A percentile compares a stretch with the other conserved stretches of the same genome.
Evolutionary conservation across 345 rosid genomes (phyloP).

Genomic region (Brassica rapa): DNA sequence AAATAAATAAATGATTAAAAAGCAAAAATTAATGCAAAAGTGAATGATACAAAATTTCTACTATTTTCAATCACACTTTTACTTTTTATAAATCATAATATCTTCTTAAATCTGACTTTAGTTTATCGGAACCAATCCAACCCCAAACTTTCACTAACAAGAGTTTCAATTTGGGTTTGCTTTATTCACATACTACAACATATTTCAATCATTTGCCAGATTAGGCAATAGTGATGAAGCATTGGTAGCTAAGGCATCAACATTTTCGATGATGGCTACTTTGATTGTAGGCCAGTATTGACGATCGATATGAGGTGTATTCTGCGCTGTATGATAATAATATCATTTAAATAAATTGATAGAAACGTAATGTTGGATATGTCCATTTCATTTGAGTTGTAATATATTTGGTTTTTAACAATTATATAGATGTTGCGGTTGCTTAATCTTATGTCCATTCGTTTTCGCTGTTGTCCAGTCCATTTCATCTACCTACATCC

Average conservation of each 20-base stretch:
- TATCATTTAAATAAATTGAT: not conserved
- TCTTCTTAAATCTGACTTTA: not conserved
- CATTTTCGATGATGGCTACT: constrained; percentile 2
- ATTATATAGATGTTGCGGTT: not conserved
- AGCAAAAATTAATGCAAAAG: not conserved
- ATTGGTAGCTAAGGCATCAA: constrained; percentile 7
- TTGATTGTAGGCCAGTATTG: constrained; percentile 2
- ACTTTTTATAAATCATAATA: not conserved
- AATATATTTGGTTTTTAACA: not conserved
- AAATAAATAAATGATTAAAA: not conserved
- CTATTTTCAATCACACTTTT: not conserved
- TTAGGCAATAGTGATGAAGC: constrained; percentile 9
- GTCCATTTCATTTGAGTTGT: constrained; percentile 19
- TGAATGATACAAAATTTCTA: too few species aligned
- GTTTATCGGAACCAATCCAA: not conserved
- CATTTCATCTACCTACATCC: constrained; percentile 23
- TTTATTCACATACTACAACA: not conserved
- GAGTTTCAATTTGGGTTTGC: not conserved
- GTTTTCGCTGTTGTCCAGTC: constrained; percentile 33
- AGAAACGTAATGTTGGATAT: not conserved
- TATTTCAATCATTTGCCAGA: not conserved
- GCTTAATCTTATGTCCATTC: constrained; percentile 9
- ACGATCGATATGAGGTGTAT: constrained; percentile 22
- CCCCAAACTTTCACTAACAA: not conserved
- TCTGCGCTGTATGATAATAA: not conserved